Evolutionary conservation across 2,329 filamentous ascomycete species (phyloP), one percentile per base, ranked within the genome.

Genomic region (Ilyonectria destructans): DNA sequence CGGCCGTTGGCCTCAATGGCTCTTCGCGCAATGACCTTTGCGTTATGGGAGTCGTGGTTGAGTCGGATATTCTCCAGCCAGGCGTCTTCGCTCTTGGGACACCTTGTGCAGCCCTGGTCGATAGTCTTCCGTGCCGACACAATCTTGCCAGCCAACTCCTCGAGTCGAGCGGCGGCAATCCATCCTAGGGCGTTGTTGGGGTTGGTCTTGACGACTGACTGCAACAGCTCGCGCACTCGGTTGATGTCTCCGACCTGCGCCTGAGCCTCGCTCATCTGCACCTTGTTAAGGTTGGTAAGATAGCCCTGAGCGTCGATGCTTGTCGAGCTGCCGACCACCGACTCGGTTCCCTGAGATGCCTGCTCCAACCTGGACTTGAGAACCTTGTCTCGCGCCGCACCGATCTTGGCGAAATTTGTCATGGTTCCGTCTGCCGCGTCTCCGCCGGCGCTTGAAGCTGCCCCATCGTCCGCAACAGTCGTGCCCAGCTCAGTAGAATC

Each of bases 401-500:
- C 96, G 70, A 99, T 98, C 80, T 97, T 93, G 51, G 96, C 96
- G 79, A 99, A 99, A 79, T 99, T 98, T 12, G 96, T 99, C 89
- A 97, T 96, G 1, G 95, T 97, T 2, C 96, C 95, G 77, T 97
- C 95, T 65, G 91, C 88, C 31, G 81, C 82, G 55, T 86, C 83
- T 15, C 71, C 67, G 13, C 70, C 70, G 12, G 72, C 68, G 33
- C 71, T 72, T 3, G 80, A 74, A n/a, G 86, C 82, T 2, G 83
- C 81, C 1, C 90, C 92, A 68, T 97, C 95, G 43, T 97, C 94
- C 51, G 91, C 88, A n/a, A 99, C 91, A 0, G 94, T 97, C 2
- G 95, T 96, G 55, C 95, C 93, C 71, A 98, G 89, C 78, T 98
- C 93, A 4, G 89, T 88, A 2, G 93, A 88, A 74, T 94, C 93